These are phyloP conservation scores for Arctostaphylos glauca DNA, from an alignment of 148 eudicot species.

Conservation along the genomic window DNA sequence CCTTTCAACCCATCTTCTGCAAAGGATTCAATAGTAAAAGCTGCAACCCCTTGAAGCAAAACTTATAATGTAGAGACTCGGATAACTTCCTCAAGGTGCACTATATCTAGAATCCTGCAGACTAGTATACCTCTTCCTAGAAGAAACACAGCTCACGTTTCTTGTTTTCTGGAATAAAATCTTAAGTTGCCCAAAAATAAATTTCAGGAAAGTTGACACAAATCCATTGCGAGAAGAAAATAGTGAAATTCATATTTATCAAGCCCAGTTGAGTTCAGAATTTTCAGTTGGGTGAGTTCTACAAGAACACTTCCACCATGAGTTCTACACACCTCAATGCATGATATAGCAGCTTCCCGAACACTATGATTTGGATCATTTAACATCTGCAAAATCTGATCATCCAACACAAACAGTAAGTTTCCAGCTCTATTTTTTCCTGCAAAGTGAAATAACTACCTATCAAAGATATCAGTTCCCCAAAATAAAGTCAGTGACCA, in stretches of 20 bases:
- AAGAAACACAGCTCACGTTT: neutral
- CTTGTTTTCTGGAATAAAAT: neutral
- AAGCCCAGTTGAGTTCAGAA: neutral
- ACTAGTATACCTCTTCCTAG: neutral
- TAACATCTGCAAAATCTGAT: conserved; percentile 93
- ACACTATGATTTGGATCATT: conserved; percentile 88
- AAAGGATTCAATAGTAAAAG: neutral
- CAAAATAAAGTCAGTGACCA: conserved; percentile 21
- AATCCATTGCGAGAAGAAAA: neutral
- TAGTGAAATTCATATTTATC: neutral
- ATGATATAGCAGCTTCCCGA: conserved; percentile 85
- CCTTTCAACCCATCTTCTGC: neutral
- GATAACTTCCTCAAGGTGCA: conserved; percentile 10
- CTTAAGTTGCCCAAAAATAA: neutral
- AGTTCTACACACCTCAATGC: conserved; percentile 75
- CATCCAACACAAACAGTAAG: conserved; percentile 17
- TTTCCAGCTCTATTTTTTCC: conserved; percentile 12
- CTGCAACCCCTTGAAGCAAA: neutral
- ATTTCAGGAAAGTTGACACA: neutral
- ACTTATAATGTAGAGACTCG: neutral
- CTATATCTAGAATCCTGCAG: neutral
- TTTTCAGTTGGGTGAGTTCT: neutral
- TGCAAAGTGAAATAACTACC: neutral
- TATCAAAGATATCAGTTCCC: neutral
- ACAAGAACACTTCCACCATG: neutral